A percentile compares a stretch with the other conserved stretches of the same genome.
phyloP scores from a whole-genome alignment of 2,329 filamentous ascomycete genomes.

The Pseudovirgaria hyperparasitica region DNA sequence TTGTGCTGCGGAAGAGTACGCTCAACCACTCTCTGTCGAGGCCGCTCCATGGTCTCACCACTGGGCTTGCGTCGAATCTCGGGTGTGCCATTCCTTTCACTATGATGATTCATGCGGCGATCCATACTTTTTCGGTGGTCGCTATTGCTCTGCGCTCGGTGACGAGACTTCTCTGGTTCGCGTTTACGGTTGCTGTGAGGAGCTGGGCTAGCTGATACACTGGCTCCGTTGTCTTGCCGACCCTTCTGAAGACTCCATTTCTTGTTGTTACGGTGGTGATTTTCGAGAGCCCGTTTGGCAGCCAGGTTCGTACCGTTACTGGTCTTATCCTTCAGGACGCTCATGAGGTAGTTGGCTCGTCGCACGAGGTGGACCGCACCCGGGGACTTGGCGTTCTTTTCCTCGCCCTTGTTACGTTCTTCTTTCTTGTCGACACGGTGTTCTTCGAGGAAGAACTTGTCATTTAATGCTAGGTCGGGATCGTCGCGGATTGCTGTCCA shows the following conservation, averaged over 20 bases:
- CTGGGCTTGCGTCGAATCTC: conserved; percentile 31
- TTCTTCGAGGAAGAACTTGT: conserved; percentile 94
- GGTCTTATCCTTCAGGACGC: conserved; percentile 82
- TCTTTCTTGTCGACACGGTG: conserved; percentile 97
- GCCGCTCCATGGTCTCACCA: conserved; percentile 38
- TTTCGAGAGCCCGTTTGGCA: conserved; percentile 71
- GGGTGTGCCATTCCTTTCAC: conserved; percentile 27
- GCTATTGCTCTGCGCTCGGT: conserved; percentile 24
- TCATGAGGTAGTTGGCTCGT: conserved; percentile 86
- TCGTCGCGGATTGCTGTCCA: conserved; percentile 95
- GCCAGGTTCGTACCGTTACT: conserved; percentile 49
- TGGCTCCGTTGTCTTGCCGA: conserved; percentile 43
- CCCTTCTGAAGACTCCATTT: conserved; percentile 48
- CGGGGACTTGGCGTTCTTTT: conserved; percentile 69
- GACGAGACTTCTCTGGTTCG: conserved; percentile 23
- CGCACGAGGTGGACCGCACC: conserved; percentile 96
- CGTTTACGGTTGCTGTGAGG: conserved; percentile 33
- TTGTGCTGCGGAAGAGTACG: conserved; percentile 29
- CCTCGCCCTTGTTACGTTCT: conserved; percentile 64
- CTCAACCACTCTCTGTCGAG: conserved; percentile 42
- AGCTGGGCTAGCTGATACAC: conserved; percentile 59
- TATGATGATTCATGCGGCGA: conserved; percentile 21
- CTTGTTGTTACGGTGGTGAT: conserved; percentile 91
- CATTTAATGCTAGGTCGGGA: conserved; percentile 65
- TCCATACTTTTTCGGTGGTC: conserved; percentile 21